Evolutionary conservation across 192 early-diverging fungal species (phyloP), one percentile per base, ranked within the genome.

Genomic region (Paraglomus brasilianum): DNA sequence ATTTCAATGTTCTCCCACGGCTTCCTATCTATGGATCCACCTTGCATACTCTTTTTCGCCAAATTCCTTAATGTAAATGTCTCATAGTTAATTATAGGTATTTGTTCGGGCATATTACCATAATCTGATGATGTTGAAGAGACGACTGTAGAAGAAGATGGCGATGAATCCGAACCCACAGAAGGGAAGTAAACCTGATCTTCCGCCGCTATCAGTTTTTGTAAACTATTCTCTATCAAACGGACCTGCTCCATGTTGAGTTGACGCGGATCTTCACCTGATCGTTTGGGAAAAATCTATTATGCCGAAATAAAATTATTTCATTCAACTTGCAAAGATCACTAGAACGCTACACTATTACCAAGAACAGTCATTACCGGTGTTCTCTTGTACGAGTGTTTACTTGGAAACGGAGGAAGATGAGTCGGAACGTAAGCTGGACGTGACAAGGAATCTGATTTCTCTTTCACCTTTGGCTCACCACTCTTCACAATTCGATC

Each of bases 331-430:
- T 17, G 45, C 43, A 70, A 1, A 59, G 22, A 50, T 52, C 10
- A 55, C 38, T 49, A 21, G 30, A 58, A 59, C 17, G 46, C 40
- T 21, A 2, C 24, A 69, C 7, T 19, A 57, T 17, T 41, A 53
- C 47, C 43, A 49, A 21, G 40, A 7, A 49, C 38, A 47, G 11
- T 8, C 65, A 68, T 75, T 81, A 85, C 84, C 44, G 82, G 78
- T 46, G 82, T 85, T 55, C 82, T 77, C 55, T 82, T 81, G 60
- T 81, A 85, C 0, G 82, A 85, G 66, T 85, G 84, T 63, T 82
- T 83, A 47, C 77, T 80, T 13, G 82, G 82, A 51, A 85, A 85
- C 6, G 69, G 59, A 36, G 82, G 82, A 4, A 85, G 49, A 73
- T 82, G 73, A 22, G 77, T 71, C 11, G 82, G 84, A 11, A 85